A percentile compares a stretch with the other conserved stretches of the same genome.
Conservation (phyloP, 2,329 filamentous ascomycete genomes). For the Fusarium humuli region DNA sequence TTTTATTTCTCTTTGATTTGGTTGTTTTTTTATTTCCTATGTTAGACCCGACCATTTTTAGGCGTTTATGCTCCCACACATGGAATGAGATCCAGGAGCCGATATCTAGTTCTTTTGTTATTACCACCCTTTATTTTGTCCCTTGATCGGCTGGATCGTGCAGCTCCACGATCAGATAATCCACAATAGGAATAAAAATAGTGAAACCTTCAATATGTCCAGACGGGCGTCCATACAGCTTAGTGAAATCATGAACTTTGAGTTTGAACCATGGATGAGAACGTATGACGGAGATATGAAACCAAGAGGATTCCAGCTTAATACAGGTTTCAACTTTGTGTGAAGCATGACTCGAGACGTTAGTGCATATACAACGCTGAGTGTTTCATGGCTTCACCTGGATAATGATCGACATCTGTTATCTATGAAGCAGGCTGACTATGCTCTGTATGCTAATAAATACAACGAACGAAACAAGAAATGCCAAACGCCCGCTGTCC, state of each 20-base stretch:
- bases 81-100: conserved; percentile 42
- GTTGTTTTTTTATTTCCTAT: conserved; percentile 38
- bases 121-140: conserved; percentile 10
- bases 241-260: not conserved
- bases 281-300: conserved; percentile 19
- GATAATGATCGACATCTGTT: conserved; percentile 7
- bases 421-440: conserved; percentile 5
- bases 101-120: conserved; percentile 29
- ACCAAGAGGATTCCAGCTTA: conserved; percentile 5
- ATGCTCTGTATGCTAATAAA: conserved; percentile 33
- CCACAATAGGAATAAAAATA: conserved; percentile 13
- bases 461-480: conserved; percentile 15
- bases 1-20: conserved; percentile 30
- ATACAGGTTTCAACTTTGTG: conserved; percentile 30
- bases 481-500: conserved; percentile 38
- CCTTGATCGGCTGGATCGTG: conserved; percentile 22
- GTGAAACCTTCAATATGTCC: not conserved
- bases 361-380: conserved; percentile 7
- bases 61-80: conserved; percentile 44
- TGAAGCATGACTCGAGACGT: conserved; percentile 20
- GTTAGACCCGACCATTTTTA: conserved; percentile 40
- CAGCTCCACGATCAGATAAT: conserved; percentile 8
- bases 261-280: not conserved
- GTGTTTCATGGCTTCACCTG: conserved; percentile 24
- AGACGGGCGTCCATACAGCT: not conserved